Conservation (phyloP, 1,284 basidiomycete genomes). For the Lignosus rhinocerotis region DNA sequence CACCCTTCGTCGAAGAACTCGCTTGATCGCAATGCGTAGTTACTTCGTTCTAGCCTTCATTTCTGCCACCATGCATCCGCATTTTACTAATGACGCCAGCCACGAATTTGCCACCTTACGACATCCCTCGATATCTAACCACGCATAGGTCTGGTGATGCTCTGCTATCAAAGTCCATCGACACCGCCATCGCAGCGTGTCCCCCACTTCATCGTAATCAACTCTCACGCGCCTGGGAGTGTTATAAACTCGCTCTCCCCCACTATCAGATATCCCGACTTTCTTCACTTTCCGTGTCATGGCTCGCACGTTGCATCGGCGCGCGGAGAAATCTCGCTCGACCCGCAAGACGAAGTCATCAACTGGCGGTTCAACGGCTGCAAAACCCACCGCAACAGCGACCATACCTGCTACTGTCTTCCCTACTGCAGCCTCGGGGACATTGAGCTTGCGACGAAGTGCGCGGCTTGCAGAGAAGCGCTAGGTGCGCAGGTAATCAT, state of each 20-base stretch:
- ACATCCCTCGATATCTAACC: background rate
- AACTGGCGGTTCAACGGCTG: background rate
- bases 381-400: background rate
- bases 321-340: background rate
- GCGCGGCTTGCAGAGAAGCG: background rate
- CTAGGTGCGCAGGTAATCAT: background rate
- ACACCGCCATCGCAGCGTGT: background rate
- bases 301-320: constrained; percentile 1
- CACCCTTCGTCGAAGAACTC: background rate
- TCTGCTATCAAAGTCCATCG: background rate
- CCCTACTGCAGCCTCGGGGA: background rate
- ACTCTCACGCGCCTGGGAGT: too few relatives aligned
- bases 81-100: background rate
- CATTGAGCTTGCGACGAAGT: background rate
- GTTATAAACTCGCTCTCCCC: too few relatives aligned
- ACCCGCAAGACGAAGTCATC: background rate
- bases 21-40: too few relatives aligned
- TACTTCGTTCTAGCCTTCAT: too few relatives aligned
- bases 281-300: background rate
- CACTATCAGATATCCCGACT: background rate
- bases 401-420: background rate
- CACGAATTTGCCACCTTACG: background rate
- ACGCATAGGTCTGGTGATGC: background rate
- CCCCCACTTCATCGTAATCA: background rate
- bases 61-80: background rate